Base-by-base conservation (phyloP, 164 flowering plant species). In the Vitis rupestris region DNA sequence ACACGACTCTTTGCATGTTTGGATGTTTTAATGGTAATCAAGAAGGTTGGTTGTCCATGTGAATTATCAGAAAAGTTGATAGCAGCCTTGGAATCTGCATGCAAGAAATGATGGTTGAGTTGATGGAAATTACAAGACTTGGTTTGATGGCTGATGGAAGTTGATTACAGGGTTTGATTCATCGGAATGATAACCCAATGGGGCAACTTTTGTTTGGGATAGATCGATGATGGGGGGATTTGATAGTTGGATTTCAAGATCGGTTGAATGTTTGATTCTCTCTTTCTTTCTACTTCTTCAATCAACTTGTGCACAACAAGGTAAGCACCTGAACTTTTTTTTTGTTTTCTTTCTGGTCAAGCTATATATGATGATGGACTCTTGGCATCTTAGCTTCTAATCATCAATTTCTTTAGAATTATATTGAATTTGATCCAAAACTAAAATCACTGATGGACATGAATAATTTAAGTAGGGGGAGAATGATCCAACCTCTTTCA, bases 221-320 rank as follows among this genome's bases (percentile, higher is more conserved):
- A 68, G 74, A 70, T 69, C 55, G 81, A 85, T 86, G 84, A 85
- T 83, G 91, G 87, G 60, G 70, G 69, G 67, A 31, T 70, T 78
- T 72, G 67, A 12, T 49, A 11, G 10, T 60, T 74, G 65, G 69
- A 70, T 55, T 50, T 50, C 56, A 63, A 79, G 72, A 70, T 11
- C 71, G 44, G 63, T 72, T 61, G 64, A 19, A 52, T 75, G 61
- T 59, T 68, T 61, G 17, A 65, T 82, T 67, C 68, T 84, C 61
- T 80, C 73, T 77, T 10, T 82, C 61, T 56, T 73, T 64, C 9
- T 83, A 7, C 56, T 77, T 37, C 9, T 76, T 52, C 66, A 59
- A 59, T 66, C 74, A 52, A 54, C 70, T 77, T 67, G 1, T 67
- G 83, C 88, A 70, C 84, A 85, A 74, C 70, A 76, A 85, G 94